phyloP scores from a whole-genome alignment of 192 early-diverging fungal species.

The Hyaloraphidium curvatum region DNA sequence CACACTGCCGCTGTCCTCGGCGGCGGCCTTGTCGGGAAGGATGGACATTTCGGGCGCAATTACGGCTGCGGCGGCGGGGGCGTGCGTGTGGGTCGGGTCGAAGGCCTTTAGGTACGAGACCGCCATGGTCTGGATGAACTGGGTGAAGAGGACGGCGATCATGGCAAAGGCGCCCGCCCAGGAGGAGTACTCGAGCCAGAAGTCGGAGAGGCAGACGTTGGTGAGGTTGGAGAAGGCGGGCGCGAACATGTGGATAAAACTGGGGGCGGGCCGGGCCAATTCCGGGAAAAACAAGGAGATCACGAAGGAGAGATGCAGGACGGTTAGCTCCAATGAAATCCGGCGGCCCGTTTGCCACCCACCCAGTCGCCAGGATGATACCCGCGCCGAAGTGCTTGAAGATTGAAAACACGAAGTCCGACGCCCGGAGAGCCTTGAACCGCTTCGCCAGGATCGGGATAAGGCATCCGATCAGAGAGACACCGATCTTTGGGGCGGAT shows the following conservation, averaged over 20 bases:
- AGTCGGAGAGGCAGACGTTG: slow-evolving; percentile 27
- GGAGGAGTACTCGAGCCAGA: slow-evolving; percentile 26
- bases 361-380: slow-evolving; percentile 42
- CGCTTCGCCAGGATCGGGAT: neutral
- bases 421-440: slow-evolving; percentile 12
- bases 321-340: neutral
- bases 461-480: neutral
- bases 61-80: neutral
- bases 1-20: neutral
- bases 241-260: slow-evolving; percentile 59
- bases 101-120: too few species aligned
- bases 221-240: slow-evolving; percentile 31
- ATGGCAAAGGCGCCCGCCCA: slow-evolving; percentile 12
- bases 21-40: neutral
- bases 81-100: too few species aligned
- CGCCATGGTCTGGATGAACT: slow-evolving; percentile 9
- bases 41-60: neutral
- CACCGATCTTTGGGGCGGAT: too few species aligned
- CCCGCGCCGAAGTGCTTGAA: slow-evolving; percentile 43
- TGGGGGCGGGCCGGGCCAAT: neutral
- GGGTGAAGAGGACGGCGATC: neutral
- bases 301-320: neutral
- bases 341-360: neutral
- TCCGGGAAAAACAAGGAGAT: neutral
- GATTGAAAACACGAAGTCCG: slow-evolving; percentile 14